Evolutionary conservation across 2,329 filamentous ascomycete genomes (phyloP), one percentile per base, ranked within the genome.

Genomic region (Colletotrichum gigasporum): DNA sequence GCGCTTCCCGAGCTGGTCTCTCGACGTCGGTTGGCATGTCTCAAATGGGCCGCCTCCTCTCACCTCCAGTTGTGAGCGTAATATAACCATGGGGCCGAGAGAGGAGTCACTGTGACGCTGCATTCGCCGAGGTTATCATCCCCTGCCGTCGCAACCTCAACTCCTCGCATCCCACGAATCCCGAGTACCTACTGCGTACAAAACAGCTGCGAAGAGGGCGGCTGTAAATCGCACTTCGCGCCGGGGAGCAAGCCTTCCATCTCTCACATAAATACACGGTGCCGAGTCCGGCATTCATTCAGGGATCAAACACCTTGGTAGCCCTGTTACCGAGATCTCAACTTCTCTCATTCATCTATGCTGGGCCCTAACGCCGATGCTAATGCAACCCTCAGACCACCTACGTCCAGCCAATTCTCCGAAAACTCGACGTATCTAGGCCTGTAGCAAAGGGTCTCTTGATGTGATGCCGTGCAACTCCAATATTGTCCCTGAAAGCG

Each of bases 391-490:
- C 26, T 28, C 42, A 51, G 34, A 7, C 28, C 48, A 54, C 53
- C 14, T 18, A 41, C 30, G 2, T 18, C 18, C 16, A 51, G 9
- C 4, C 14, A 42, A 14, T 52, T 16, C 45, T 16, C 30, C 18
- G 39, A 20, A 32, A 53, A 37, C 59, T 37, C 32, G 14, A 47
- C 16, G 12, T 22, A 12, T 30, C 35, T 48, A 44, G 12, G 22
- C 52, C 59, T 14, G 14, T 41, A 35, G 11, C 14, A 63, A 63
- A 44, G 62, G 62, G 56, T 64, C 61, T 64, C 62, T 30, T 64
- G 22, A 58, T 24, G 44, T 28, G 34, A 57, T 24, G 42, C 30
- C 54, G 39, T 39, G 39, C 22, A 57, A 57, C 54, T 50, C 54
- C 42, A 18, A 11, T 48, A 32, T 16, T 18, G 11, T 30, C 28